Base-by-base conservation (phyloP, 768 basidiomycete species). In the Tephrocybe sp. region DNA sequence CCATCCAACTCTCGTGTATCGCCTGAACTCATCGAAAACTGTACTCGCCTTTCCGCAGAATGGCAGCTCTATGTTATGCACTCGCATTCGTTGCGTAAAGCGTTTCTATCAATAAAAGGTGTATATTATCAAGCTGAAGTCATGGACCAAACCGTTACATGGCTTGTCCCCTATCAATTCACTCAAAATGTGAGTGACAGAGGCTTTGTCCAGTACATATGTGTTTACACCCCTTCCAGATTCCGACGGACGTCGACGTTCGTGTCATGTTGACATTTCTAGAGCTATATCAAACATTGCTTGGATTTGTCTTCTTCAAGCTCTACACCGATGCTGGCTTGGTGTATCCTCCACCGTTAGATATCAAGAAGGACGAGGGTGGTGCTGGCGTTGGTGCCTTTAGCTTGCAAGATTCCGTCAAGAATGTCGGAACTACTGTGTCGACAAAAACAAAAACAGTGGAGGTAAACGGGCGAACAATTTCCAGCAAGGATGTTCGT, bases 51-150 rank as follows among this genome's bases (percentile, higher is more conserved):
- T 31, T 82, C 92, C 7, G 84, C 92, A 16, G 94, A 99, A 76
- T 99, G 96, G 96, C 92, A 98, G 67, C 74, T 98, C 26, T 99
- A 94, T 70, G 78, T 95, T 34, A 91, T 98, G 83, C 89, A 92
- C 63, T 83, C 90, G 1, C 80, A 77, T 53, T 78, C 88, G 12
- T 77, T 98, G 35, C 83, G 88, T 46, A 97, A 97, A 69, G 84
- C 87, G 26, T 99, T 99, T 72, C 75, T 99, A 49, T 94, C 92
- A 36, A 96, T 99, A 69, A 98, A 98, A 71, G 97, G 97, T 35
- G 83, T 99, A 39, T 99, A 98, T 70, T 98, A 95, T 68, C 95
- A 98, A 70, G 95, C 92, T 8, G 91, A 96, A 65, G 78, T 98
- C 20, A 86, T 93, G 77, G 94, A 91, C 55, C 90, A 98, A 70